Base-by-base conservation (phyloP, 768 basidiomycete genomes). In the Mycena kentingensis region DNA sequence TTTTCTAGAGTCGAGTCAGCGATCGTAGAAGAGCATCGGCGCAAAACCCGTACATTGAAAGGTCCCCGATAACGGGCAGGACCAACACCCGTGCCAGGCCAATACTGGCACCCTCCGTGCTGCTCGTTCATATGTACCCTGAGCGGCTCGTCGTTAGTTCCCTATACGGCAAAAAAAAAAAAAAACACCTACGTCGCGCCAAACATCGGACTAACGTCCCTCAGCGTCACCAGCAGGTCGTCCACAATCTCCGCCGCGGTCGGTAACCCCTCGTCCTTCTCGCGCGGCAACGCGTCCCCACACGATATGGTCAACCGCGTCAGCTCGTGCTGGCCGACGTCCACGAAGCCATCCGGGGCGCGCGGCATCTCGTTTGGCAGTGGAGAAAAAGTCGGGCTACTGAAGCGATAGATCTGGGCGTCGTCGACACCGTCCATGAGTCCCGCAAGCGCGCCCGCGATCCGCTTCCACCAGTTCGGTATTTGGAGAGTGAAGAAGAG, bases 81-180 rank as follows among this genome's bases (percentile, higher is more conserved):
- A 3, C 58, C 58, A 6, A 52, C 58, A 4, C 58, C 58, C 0
- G 58, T 59, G 1, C 58, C 58, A 3, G 58, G 58, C 58, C 58
- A 59, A 22, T 45, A 55, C 3, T 59, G 58, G 21, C 58, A 59
- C 5, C 58, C 58, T n/a, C 58, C 58, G 21, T 59, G 58, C 26
- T 59, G 58, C n/a, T 59, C 58, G 46, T 52, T 59, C 25, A 59
- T 13, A 46, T 59, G 58, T 4, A 59, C 58, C 2, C 57, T 58
- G 18, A 4, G 0, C 24, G 22, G 22, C 25, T 19, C 36, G 10
- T 8, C n/a, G 43, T 25, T 18, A 46, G 10, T 12, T 2, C 19
- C 22, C 34, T 25, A 1, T 24, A 43, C 2, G 3, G 3, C 13
- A 1, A 12, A 24, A 26, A 8, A 19, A 18, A 24, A 5, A 0